Conservation (phyloP, 192 early-diverging fungal species). For the Backusella luteola region DNA sequence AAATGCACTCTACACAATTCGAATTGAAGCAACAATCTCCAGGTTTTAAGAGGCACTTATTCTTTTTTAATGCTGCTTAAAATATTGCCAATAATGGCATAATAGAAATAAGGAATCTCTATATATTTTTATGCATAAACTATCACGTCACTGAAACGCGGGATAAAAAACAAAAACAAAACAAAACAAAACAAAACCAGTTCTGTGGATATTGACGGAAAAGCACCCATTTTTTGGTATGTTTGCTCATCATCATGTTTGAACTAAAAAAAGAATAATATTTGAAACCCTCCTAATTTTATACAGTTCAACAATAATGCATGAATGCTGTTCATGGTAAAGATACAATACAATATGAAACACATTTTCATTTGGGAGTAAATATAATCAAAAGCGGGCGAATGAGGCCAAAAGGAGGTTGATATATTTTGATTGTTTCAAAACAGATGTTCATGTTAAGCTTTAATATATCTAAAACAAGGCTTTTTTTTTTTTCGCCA, state of each 20-base stretch:
- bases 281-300: neutral
- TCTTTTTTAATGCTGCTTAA: no score
- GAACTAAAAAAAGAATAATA: neutral
- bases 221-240: no score
- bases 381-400: neutral
- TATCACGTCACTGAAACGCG: no score
- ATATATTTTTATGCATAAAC: no score
- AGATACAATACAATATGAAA: neutral
- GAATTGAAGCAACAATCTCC: no score
- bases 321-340: neutral
- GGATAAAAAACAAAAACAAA: no score
- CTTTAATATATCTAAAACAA: neutral
- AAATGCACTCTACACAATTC: neutral
- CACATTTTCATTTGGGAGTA: neutral
- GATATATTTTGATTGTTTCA: neutral
- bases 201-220: no score
- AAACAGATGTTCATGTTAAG: neutral
- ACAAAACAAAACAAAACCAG: no score
- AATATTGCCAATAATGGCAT: no score
- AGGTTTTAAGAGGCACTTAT: no score
- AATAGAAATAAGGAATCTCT: no score
- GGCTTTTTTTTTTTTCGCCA: neutral
- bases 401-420: neutral
- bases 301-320: neutral
- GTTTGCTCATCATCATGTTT: neutral